Evolutionary conservation across 2,329 filamentous ascomycete species (phyloP).

Genomic region (Bipolaris sorokiniana): DNA sequence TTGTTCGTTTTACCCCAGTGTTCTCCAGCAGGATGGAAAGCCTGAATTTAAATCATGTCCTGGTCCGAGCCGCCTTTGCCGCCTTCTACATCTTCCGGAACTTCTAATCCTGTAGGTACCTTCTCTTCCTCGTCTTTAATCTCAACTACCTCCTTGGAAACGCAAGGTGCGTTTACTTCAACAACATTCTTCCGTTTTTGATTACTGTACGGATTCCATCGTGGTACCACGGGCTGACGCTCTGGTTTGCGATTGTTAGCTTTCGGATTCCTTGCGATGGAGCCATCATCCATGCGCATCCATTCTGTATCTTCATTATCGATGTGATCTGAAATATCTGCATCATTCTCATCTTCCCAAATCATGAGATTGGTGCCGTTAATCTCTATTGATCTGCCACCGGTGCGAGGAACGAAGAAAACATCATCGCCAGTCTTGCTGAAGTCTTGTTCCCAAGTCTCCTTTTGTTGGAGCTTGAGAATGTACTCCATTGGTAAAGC

Average conservation of each 20-base stretch:
- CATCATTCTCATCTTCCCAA: conserved; percentile 49
- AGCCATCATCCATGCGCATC: conserved; percentile 48
- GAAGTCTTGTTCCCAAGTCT: conserved; percentile 48
- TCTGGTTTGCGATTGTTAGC: conserved; percentile 42
- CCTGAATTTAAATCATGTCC: conserved; percentile 20
- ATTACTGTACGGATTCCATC: conserved; percentile 45
- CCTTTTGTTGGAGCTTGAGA: conserved; percentile 46
- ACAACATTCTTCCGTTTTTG: conserved; percentile 35
- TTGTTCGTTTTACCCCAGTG: neutral
- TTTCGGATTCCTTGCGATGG: conserved; percentile 46
- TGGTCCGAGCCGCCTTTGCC: conserved; percentile 23
- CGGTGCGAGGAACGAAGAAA: conserved; percentile 49
- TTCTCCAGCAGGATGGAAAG: too few relatives aligned
- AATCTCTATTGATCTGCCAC: conserved; percentile 45
- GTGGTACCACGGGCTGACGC: conserved; percentile 30
- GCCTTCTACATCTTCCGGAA: conserved; percentile 8
- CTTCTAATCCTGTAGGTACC: conserved; percentile 22
- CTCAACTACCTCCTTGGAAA: conserved; percentile 31
- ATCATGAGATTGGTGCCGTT: conserved; percentile 50
- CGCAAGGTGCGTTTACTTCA: conserved; percentile 26
- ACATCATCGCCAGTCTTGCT: conserved; percentile 25
- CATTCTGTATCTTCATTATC: conserved; percentile 46
- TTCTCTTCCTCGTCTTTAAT: conserved; percentile 17
- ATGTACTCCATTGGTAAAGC: conserved; percentile 51
- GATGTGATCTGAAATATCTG: conserved; percentile 48